Evolutionary conservation across 1,139 yeast genomes (phyloP).

Genomic region (Zygosaccharomyces sapae): DNA sequence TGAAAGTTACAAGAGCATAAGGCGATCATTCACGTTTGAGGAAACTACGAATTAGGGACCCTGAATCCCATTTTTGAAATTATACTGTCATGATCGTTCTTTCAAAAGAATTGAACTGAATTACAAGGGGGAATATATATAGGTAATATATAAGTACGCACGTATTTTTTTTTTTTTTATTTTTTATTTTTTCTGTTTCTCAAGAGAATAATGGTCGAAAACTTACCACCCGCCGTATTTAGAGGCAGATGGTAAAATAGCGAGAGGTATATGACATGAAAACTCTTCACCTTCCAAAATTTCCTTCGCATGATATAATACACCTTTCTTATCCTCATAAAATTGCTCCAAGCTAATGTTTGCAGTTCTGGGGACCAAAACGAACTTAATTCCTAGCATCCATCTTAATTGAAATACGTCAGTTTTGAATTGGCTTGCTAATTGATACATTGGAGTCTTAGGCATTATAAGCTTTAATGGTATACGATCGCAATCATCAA

Average conservation of each 20-base stretch:
- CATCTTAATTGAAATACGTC: conserved; percentile 38
- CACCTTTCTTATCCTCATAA: conserved; percentile 36
- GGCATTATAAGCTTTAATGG: conserved; percentile 35
- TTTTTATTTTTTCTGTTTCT: too few relatives aligned
- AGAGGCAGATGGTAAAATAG: conserved; percentile 35
- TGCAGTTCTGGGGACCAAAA: conserved; percentile 23
- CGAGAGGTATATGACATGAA: conserved; percentile 36
- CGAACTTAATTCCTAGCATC: conserved; percentile 36
- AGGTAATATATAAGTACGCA: background rate
- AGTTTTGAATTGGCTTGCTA: conserved; percentile 39
- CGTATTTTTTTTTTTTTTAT: background rate
- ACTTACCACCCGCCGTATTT: conserved; percentile 38
- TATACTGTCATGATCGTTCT: background rate
- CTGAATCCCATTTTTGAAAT: background rate
- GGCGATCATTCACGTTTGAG: background rate
- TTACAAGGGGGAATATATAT: conserved; percentile 1
- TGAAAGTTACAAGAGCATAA: conserved; percentile 1
- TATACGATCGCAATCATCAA: conserved; percentile 26
- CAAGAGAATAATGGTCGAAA: too few relatives aligned
- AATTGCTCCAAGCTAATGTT: conserved; percentile 22
- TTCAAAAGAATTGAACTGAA: background rate
- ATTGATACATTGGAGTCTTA: conserved; percentile 31
- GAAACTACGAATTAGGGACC: background rate
- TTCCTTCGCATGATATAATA: conserved; percentile 32
- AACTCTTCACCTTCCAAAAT: conserved; percentile 38